Base-by-base conservation (phyloP, 768 basidiomycete species). In the Lactarius hatsudake region DNA sequence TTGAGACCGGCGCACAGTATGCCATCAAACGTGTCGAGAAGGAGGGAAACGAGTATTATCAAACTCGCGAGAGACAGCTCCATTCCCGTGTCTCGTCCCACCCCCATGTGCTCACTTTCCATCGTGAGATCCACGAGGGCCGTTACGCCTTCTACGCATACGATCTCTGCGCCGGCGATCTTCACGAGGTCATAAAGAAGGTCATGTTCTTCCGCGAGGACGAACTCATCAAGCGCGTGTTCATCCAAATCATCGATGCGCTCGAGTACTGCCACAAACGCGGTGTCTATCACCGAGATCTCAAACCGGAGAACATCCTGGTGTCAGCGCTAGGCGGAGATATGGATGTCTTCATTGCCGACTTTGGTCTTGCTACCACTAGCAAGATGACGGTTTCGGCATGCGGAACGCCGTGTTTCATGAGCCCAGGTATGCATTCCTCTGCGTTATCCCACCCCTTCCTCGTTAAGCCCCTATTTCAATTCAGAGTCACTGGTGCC, bases 1-100 rank as follows among this genome's bases (percentile, higher is more conserved):
- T 48, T 1, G 74, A 67, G 63, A 38, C 62, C 12, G 62, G 58
- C n/a, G 72, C 69, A 34, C 79, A 73, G 59, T 94, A 86, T 77
- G 94, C 95, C 67, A 94, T 98, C 73, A 98, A 98, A 79, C 96
- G 94, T 74, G 87, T 94, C 61, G 81, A 86, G 55, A 86, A 84
- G 72, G 77, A 79, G 1, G 15, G n/a, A 5, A 15, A n/a, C 1
- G 48, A 63, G 43, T 23, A 30, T 10, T 38, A 26, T 53, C 78
- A 76, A 36, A 75, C 75, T 59, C 79, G 79, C 72, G 96, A 98
- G 81, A 91, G 94, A 63, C 81, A 84, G 34, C 85, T 92, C 7
- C 90, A 93, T 73, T 84, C 87, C 69, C 83, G 87, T n/a, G 87
- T 87, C 53, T 87, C 88, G 23, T 85, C 84, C 28, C 90, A 92